Conservation (phyloP, 1,284 basidiomycete species). For the Cutaneotrichosporon dermatis region DNA sequence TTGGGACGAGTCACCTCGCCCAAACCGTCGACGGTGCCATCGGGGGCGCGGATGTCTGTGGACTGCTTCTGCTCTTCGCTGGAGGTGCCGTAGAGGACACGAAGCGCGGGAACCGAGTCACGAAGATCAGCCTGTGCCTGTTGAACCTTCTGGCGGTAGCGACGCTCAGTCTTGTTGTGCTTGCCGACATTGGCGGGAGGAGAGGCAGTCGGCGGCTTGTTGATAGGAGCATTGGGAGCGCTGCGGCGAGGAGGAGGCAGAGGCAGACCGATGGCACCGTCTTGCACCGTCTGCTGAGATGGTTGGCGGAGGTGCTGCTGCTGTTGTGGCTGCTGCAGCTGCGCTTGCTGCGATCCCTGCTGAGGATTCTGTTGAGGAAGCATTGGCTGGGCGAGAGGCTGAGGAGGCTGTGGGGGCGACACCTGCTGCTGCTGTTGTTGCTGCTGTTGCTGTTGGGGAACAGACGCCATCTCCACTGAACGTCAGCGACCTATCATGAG, state of each 20-base stretch:
- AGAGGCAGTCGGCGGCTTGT: conserved; percentile 9
- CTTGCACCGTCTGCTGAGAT: background rate
- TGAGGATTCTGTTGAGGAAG: too few species aligned
- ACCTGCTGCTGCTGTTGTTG: background rate
- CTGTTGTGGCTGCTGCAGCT: background rate
- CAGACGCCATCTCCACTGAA: too few species aligned
- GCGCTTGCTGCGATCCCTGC: background rate
- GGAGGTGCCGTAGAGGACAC: conserved; percentile 47
- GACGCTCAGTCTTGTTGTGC: conserved; percentile 50
- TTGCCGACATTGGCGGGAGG: conserved; percentile 35
- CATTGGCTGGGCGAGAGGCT: background rate
- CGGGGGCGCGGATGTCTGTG: conserved; percentile 38
- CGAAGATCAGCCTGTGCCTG: conserved; percentile 46
- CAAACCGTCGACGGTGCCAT: conserved; percentile 48
- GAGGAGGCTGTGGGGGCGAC: background rate
- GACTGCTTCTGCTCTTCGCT: conserved; percentile 37
- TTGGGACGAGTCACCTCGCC: conserved; percentile 47
- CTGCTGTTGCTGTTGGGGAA: background rate
- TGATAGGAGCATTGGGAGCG: conserved; percentile 22
- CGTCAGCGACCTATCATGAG: background rate
- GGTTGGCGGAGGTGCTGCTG: background rate
- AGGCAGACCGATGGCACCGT: background rate
- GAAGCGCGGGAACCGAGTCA: conserved; percentile 46
- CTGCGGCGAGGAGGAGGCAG: conserved; percentile 19
- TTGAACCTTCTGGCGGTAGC: conserved; percentile 49